Conservation (phyloP, 805 yeast genomes). For the Limtongia smithiae region DNA sequence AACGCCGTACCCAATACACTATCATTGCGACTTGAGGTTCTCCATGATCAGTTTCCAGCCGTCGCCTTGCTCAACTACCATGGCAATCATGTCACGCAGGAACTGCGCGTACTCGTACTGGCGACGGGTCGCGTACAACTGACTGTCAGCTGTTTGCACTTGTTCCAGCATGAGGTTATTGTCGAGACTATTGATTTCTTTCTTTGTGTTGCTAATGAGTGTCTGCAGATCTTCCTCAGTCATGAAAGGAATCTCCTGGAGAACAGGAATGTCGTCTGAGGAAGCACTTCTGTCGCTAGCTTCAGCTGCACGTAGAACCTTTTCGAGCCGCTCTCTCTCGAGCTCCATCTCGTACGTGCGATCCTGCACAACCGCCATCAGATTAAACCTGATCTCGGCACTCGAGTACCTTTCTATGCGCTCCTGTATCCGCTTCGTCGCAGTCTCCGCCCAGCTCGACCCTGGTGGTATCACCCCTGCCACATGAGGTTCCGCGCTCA, state of each 20-base stretch:
- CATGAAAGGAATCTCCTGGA: too few relatives aligned
- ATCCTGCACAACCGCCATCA: constrained; percentile 21
- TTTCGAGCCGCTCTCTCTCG: not conserved
- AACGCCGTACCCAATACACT: too few relatives aligned
- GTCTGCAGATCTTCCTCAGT: too few relatives aligned
- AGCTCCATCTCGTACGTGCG: not conserved
- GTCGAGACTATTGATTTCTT: too few relatives aligned
- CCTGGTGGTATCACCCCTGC: not conserved
- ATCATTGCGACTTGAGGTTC: too few relatives aligned
- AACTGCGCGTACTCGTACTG: not conserved
- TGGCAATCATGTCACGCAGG: not conserved
- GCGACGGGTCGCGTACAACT: not conserved
- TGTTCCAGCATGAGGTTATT: too few relatives aligned
- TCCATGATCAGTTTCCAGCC: too few relatives aligned
- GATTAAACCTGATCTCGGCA: constrained; percentile 21
- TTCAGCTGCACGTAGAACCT: too few relatives aligned
- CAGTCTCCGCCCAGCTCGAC: constrained; percentile 9
- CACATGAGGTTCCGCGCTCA: constrained; percentile 4
- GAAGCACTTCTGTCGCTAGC: not conserved
- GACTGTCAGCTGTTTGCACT: too few relatives aligned
- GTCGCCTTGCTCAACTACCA: not conserved
- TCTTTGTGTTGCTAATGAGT: too few relatives aligned
- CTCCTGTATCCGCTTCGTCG: constrained; percentile 6
- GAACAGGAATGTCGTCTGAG: too few relatives aligned
- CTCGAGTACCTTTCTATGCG: constrained; percentile 10